phyloP scores from a whole-genome alignment of 129 eudicot species.

The Sambucus nigra region DNA sequence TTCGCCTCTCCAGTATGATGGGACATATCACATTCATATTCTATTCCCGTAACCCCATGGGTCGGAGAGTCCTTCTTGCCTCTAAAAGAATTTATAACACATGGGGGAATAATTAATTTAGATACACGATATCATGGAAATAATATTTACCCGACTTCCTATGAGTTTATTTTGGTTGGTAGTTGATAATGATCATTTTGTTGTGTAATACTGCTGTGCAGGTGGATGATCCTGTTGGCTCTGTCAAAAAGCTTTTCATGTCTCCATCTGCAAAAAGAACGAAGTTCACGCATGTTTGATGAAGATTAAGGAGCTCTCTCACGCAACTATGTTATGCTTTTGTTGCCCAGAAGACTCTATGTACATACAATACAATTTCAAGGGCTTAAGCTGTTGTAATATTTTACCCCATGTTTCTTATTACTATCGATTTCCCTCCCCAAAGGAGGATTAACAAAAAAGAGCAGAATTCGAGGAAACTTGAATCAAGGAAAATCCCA shows the following conservation, averaged over 20 bases:
- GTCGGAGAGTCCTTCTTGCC: no score
- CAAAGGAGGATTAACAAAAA: no score
- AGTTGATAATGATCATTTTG: background rate
- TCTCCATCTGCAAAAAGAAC: slow-evolving; percentile 55
- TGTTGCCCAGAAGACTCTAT: background rate
- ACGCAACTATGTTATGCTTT: background rate
- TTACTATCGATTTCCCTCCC: background rate
- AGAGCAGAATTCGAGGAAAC: no score
- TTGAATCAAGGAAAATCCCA: no score
- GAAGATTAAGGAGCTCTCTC: slow-evolving; percentile 15
- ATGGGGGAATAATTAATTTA: no score
- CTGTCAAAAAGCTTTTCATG: slow-evolving; percentile 58
- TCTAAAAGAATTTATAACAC: no score
- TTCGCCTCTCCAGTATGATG: no score
- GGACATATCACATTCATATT: no score
- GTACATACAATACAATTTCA: background rate
- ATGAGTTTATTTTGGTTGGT: no score
- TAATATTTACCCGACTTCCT: no score
- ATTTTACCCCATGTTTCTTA: background rate
- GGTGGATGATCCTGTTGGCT: slow-evolving; percentile 89
- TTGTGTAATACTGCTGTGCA: slow-evolving; percentile 18
- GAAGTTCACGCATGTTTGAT: slow-evolving; percentile 35
- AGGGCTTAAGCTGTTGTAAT: background rate
- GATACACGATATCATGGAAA: no score
- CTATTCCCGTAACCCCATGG: no score